These are phyloP conservation scores for Seiridium unicorne DNA, from an alignment of 2,329 filamentous ascomycete species.

Conservation along the genomic window DNA sequence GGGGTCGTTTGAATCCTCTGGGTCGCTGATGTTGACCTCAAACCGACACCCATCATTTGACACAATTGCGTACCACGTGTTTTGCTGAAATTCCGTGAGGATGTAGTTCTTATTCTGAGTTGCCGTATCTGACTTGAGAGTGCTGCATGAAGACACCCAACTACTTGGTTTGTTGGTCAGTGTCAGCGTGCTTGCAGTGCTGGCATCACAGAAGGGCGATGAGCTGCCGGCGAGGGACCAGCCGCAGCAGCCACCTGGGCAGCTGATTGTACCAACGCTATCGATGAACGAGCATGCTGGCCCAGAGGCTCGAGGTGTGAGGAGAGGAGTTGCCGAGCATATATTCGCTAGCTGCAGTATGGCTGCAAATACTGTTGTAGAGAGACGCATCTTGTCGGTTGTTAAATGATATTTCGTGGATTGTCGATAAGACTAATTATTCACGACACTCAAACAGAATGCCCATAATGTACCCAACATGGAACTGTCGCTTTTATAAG, in stretches of 20 bases:
- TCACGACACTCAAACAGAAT: too few species aligned
- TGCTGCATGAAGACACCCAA: background rate
- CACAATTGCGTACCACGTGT: background rate
- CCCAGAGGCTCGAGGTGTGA: background rate
- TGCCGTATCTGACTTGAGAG: background rate
- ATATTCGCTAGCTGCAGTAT: background rate
- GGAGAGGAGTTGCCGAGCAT: background rate
- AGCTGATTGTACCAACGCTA: background rate
- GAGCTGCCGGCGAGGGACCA: background rate
- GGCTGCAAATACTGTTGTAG: background rate
- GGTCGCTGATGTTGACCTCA: slow-evolving; percentile 2
- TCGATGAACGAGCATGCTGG: slow-evolving; percentile 1
- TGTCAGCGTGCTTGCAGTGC: background rate
- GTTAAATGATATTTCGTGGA: background rate
- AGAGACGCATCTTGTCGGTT: background rate
- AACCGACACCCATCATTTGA: background rate
- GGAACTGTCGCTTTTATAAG: too few species aligned
- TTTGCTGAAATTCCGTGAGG: background rate
- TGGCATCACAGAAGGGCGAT: background rate
- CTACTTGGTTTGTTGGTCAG: background rate
- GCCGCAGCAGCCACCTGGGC: slow-evolving; percentile 6
- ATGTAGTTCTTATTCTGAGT: background rate
- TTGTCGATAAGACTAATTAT: background rate
- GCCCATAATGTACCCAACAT: too few species aligned
- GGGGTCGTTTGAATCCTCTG: background rate